phyloP scores from a whole-genome alignment of 768 basidiomycete species.

The Auriscalpium vulgare region DNA sequence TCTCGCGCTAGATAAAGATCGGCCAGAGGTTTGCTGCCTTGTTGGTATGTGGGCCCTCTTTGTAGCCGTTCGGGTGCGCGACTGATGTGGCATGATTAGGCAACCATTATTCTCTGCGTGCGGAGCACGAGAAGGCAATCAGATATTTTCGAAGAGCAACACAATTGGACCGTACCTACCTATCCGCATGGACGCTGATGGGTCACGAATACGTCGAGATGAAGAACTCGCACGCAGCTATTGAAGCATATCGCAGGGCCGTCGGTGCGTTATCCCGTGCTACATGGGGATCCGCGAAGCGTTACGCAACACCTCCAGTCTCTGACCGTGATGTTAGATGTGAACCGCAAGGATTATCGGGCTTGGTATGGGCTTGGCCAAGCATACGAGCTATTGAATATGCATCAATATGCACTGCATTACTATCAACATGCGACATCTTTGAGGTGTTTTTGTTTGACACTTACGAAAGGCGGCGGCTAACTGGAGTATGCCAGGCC shows the following conservation, averaged over 20 bases:
- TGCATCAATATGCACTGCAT: conserved; percentile 93
- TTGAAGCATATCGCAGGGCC: conserved; percentile 94
- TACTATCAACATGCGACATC: conserved; percentile 97
- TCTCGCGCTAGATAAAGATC: conserved; percentile 79
- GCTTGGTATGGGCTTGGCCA: conserved; percentile 99
- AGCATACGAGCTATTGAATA: conserved; percentile 92
- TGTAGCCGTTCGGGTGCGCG: background rate
- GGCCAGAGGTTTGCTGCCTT: conserved; percentile 93
- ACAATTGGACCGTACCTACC: conserved; percentile 89
- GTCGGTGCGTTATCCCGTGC: conserved; percentile 57
- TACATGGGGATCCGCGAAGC: too few species aligned
- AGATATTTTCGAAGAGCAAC: conserved; percentile 92
- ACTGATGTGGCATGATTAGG: conserved; percentile 38
- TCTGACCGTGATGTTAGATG: conserved; percentile 45
- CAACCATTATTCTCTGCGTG: conserved; percentile 92
- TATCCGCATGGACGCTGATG: conserved; percentile 98
- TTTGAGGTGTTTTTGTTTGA: conserved; percentile 48
- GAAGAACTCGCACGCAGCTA: conserved; percentile 98
- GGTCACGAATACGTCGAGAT: conserved; percentile 98
- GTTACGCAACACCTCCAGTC: background rate
- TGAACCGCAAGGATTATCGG: conserved; percentile 93
- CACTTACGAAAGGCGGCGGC: background rate
- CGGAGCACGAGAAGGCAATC: conserved; percentile 93
- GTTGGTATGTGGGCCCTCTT: conserved; percentile 54
- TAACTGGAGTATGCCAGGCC: conserved; percentile 43